phyloP scores from a whole-genome alignment of 2,329 filamentous ascomycete genomes.

The Sporothrix variecibatus region DNA sequence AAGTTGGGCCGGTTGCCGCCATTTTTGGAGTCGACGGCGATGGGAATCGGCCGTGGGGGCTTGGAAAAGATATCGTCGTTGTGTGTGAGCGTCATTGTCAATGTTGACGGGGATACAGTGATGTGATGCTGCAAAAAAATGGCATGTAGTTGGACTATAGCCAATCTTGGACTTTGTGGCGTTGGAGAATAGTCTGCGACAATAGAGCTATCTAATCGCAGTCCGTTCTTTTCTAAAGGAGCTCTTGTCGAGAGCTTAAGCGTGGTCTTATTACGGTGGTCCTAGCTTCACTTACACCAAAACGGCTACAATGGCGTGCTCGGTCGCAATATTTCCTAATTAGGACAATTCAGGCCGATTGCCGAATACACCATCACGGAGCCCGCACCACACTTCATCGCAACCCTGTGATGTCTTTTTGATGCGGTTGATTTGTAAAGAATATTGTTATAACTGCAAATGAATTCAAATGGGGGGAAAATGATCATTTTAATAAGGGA shows the following conservation, averaged over 20 bases:
- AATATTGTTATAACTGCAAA: too few relatives aligned
- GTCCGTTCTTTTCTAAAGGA: background rate
- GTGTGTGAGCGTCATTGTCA: background rate
- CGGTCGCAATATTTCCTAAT: background rate
- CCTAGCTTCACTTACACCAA: conserved; percentile 2
- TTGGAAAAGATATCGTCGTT: background rate
- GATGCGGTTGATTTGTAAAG: background rate
- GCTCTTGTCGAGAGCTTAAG: background rate
- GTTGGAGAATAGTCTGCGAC: background rate
- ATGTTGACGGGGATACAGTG: background rate
- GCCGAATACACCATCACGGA: background rate
- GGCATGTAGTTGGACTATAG: too few relatives aligned
- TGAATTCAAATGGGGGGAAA: too few relatives aligned
- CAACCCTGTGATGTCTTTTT: background rate
- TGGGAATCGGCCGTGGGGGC: background rate
- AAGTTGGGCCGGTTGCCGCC: conserved; percentile 40
- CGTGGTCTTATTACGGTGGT: background rate
- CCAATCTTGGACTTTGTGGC: background rate
- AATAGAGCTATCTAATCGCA: background rate
- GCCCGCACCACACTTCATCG: background rate
- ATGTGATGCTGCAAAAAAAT: background rate
- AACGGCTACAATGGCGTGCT: background rate
- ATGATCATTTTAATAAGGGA: too few relatives aligned
- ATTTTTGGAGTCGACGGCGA: conserved; percentile 6
- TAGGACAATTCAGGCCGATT: background rate